Percentiles rank a stretch among this genome's conserved stretches.
Evolutionary conservation across 768 basidiomycete genomes (phyloP).

Genomic region (Leccinum disarticulatum): DNA sequence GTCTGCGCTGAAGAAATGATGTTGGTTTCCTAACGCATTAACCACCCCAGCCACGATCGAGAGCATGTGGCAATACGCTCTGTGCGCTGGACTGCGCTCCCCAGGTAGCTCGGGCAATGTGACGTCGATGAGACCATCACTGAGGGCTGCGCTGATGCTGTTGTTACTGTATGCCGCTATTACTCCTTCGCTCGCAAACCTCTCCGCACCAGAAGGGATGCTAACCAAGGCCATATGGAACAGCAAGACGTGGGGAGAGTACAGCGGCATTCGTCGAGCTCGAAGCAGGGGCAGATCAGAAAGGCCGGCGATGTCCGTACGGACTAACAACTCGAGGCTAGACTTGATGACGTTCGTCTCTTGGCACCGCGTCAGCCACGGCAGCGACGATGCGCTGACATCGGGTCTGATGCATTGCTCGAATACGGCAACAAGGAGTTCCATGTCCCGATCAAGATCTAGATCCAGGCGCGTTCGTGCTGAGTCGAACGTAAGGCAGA

Average conservation of each 20-base stretch:
- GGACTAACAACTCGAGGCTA: constrained; percentile 71
- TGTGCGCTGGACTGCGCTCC: constrained; percentile 77
- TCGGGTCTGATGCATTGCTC: constrained; percentile 74
- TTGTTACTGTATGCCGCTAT: constrained; percentile 83
- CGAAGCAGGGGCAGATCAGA: constrained; percentile 66
- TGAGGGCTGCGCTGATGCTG: constrained; percentile 72
- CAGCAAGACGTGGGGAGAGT: constrained; percentile 74
- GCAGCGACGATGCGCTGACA: constrained; percentile 61
- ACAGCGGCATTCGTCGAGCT: constrained; percentile 62
- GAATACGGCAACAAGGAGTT: constrained; percentile 79
- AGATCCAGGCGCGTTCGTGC: constrained; percentile 56
- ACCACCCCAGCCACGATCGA: constrained; percentile 75
- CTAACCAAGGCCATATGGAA: constrained; percentile 87
- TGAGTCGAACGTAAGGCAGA: constrained; percentile 62
- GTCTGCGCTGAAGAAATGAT: constrained; percentile 81
- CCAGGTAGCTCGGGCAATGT: constrained; percentile 67
- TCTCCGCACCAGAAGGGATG: constrained; percentile 75
- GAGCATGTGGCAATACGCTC: constrained; percentile 82
- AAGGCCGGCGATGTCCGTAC: constrained; percentile 67
- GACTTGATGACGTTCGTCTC: constrained; percentile 76
- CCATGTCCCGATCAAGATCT: constrained; percentile 79
- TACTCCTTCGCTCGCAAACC: constrained; percentile 81
- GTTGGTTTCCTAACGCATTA: constrained; percentile 57
- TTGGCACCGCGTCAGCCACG: constrained; percentile 81
- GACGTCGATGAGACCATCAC: constrained; percentile 69